Conservation (phyloP, 179 eudicot species). For the Spinacia oleracea region DNA sequence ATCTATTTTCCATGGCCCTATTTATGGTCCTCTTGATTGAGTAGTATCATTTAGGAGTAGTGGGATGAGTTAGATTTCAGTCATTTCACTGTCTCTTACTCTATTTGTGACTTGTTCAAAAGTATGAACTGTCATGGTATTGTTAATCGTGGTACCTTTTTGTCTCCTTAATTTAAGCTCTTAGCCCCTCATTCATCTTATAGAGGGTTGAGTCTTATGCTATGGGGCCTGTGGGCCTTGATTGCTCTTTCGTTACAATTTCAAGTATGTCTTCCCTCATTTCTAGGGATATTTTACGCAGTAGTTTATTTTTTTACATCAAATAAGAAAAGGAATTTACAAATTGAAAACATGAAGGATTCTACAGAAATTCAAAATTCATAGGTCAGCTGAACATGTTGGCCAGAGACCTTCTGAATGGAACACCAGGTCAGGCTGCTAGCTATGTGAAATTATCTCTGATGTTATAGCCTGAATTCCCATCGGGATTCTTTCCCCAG, state of each 20-base stretch:
- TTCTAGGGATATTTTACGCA: no score
- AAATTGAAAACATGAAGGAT: no score
- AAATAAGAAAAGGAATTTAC: no score
- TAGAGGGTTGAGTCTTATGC: not conserved
- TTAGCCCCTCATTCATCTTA: not conserved
- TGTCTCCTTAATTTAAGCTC: not conserved
- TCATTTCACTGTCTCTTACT: not conserved
- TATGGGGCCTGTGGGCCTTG: not conserved
- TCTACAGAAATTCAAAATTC: no score
- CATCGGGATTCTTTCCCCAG: no score
- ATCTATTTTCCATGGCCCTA: not conserved
- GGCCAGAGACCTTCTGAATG: no score
- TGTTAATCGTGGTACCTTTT: not conserved
- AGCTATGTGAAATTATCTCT: no score
- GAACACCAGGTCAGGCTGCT: no score
- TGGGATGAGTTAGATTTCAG: not conserved
- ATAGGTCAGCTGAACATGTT: no score
- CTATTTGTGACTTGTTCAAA: no score
- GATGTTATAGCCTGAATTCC: no score
- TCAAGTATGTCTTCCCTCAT: not conserved
- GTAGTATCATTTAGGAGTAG: not conserved
- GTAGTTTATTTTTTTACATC: no score
- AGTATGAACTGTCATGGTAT: not conserved
- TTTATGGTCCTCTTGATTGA: slow-evolving; percentile 3
- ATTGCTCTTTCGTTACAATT: not conserved